These are phyloP conservation scores for Zancudomyces culisetae DNA, from an alignment of 371 early-diverging fungal genomes.

Conservation along the genomic window DNA sequence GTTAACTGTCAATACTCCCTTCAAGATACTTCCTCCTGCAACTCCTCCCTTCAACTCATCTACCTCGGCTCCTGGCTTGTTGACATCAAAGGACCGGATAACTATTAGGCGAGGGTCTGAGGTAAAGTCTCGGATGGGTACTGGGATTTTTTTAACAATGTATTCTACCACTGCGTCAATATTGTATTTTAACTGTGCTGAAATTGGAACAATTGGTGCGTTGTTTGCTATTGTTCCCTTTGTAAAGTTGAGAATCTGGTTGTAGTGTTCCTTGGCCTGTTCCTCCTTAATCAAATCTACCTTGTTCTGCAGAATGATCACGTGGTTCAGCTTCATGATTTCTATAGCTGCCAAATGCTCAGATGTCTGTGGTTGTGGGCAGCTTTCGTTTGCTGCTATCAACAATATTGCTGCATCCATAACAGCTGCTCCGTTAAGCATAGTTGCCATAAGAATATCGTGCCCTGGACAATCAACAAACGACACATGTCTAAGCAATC, in stretches of 20 bases:
- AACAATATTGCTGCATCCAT: slow-evolving; percentile 99
- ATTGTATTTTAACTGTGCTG: slow-evolving; percentile 98
- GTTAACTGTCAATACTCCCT: slow-evolving; percentile 78
- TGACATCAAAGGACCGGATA: slow-evolving; percentile 99
- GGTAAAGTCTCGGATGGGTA: slow-evolving; percentile 88
- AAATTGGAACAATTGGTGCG: slow-evolving; percentile 98
- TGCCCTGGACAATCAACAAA: slow-evolving; percentile 99
- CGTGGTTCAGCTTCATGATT: slow-evolving; percentile 96
- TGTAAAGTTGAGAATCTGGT: slow-evolving; percentile 87
- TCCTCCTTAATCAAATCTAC: slow-evolving; percentile 96
- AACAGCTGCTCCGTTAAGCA: slow-evolving; percentile 99
- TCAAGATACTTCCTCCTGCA: slow-evolving; percentile 97
- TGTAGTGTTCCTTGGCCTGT: slow-evolving; percentile 88
- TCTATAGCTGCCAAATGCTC: slow-evolving; percentile 99
- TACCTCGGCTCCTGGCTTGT: slow-evolving; percentile 97
- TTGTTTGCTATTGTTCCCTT: slow-evolving; percentile 90
- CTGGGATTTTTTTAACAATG: slow-evolving; percentile 95
- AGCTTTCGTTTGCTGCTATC: slow-evolving; percentile 99
- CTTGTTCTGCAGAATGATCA: slow-evolving; percentile 99
- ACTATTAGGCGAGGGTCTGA: slow-evolving; percentile 91
- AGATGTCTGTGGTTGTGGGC: slow-evolving; percentile 99
- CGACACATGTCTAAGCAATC: slow-evolving; percentile 85
- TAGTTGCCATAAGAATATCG: slow-evolving; percentile 99
- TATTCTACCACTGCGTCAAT: slow-evolving; percentile 99
- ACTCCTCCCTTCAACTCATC: slow-evolving; percentile 97